A percentile compares a stretch with the other conserved stretches of the same genome.
phyloP scores from a whole-genome alignment of 495 filamentous ascomycete genomes.

The Trichoderma gamsii region DNA sequence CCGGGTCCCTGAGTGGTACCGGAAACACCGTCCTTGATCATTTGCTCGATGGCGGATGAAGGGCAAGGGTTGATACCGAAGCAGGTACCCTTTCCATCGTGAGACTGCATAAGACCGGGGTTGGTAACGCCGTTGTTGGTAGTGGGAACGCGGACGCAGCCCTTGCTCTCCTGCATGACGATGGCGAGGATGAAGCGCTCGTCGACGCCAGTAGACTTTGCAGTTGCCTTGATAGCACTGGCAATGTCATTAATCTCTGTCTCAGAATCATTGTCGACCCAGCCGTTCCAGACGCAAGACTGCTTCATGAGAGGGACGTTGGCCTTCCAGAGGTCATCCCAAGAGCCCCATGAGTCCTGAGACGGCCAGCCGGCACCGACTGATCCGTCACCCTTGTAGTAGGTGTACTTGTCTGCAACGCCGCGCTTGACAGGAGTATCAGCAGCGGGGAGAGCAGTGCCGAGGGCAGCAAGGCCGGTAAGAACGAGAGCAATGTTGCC shows the following conservation, averaged over 20 bases:
- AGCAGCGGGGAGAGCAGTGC: not conserved
- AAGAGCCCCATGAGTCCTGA: constrained; percentile 19
- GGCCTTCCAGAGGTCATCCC: constrained; percentile 22
- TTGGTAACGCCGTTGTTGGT: constrained; percentile 35
- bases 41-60: constrained; percentile 24
- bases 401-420: constrained; percentile 1
- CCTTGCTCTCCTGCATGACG: constrained; percentile 54
- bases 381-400: constrained; percentile 21
- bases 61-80: constrained; percentile 24
- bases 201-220: constrained; percentile 37
- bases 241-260: constrained; percentile 38
- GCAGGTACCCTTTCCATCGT: constrained; percentile 25
- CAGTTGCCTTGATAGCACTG: constrained; percentile 34
- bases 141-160: constrained; percentile 43
- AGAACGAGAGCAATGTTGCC: not conserved
- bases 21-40: constrained; percentile 35
- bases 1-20: constrained; percentile 35
- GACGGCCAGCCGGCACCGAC: constrained; percentile 22
- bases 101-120: constrained; percentile 39
- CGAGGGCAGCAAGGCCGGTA: not conserved
- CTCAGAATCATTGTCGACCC: constrained; percentile 20
- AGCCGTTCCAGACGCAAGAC: constrained; percentile 21
- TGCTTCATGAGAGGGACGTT: constrained; percentile 20
- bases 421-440: not conserved
- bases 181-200: constrained; percentile 36